These are phyloP conservation scores for Tylopilus plumbeoviolaceoides DNA, from an alignment of 768 basidiomycete species.

Conservation along the genomic window DNA sequence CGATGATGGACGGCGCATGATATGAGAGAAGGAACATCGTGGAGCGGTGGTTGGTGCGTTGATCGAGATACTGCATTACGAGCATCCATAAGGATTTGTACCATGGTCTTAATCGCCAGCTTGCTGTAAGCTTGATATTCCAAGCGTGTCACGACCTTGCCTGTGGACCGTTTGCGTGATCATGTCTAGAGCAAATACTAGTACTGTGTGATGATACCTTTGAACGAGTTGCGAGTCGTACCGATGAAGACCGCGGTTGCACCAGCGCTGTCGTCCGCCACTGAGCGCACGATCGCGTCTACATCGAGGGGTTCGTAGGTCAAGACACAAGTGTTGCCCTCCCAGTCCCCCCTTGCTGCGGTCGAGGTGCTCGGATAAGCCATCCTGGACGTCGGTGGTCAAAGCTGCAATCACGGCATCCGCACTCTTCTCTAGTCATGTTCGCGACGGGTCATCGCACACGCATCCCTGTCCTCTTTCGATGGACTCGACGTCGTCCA, in stretches of 20 bases:
- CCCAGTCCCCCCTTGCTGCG: conserved; percentile 23
- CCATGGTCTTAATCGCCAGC: conserved; percentile 75
- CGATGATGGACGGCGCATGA: conserved; percentile 70
- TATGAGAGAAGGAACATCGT: conserved; percentile 38
- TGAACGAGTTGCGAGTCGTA: conserved; percentile 81
- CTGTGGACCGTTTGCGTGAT: conserved; percentile 33
- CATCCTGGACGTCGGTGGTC: conserved; percentile 9
- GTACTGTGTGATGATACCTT: conserved; percentile 45
- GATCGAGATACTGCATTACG: conserved; percentile 41
- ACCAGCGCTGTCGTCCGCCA: conserved; percentile 61
- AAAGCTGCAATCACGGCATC: background rate
- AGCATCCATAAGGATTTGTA: conserved; percentile 49
- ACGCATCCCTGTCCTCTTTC: conserved; percentile 3
- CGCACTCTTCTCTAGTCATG: conserved; percentile 1
- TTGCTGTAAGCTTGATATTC: conserved; percentile 85
- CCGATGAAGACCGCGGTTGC: conserved; percentile 78
- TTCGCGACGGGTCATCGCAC: conserved; percentile 8
- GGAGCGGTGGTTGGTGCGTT: conserved; percentile 33
- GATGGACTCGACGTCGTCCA: conserved; percentile 1
- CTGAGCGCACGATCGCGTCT: conserved; percentile 54
- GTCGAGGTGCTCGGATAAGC: conserved; percentile 24
- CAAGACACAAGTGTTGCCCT: conserved; percentile 40
- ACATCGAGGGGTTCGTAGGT: conserved; percentile 58
- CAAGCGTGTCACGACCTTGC: conserved; percentile 63
- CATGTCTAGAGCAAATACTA: background rate